Conservation (phyloP, 2,329 filamentous ascomycete genomes). For the Curvularia eragrostidis region DNA sequence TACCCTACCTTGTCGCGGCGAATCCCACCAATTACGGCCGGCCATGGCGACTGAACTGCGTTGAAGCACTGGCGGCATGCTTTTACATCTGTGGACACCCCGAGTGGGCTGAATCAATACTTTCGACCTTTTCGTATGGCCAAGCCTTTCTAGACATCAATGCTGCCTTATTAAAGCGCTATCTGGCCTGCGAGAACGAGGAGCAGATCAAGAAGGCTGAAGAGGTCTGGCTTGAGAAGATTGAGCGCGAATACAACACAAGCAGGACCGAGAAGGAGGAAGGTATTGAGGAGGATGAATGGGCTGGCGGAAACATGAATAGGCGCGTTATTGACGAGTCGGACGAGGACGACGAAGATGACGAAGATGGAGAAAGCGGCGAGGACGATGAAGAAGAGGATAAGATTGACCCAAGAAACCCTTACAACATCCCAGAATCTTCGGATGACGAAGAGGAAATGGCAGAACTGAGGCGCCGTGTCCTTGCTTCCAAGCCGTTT, state of each 20-base stretch:
- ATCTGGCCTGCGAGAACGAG: slow-evolving; percentile 83
- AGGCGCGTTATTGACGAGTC: slow-evolving; percentile 58
- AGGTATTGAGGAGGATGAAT: slow-evolving; percentile 71
- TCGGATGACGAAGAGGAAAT: slow-evolving; percentile 87
- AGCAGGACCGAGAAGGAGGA: slow-evolving; percentile 71
- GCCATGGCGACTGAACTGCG: slow-evolving; percentile 94
- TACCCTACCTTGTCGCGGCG: slow-evolving; percentile 94
- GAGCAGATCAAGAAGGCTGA: slow-evolving; percentile 84
- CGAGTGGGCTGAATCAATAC: slow-evolving; percentile 86
- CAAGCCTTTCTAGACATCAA: slow-evolving; percentile 92
- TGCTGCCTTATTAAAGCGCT: slow-evolving; percentile 77
- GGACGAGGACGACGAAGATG: slow-evolving; percentile 58
- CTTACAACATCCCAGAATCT: slow-evolving; percentile 75
- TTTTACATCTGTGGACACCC: slow-evolving; percentile 91
- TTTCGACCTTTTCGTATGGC: slow-evolving; percentile 88
- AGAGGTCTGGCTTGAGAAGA: slow-evolving; percentile 83
- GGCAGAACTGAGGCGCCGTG: slow-evolving; percentile 87
- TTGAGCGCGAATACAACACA: slow-evolving; percentile 88
- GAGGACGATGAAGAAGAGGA: slow-evolving; percentile 52
- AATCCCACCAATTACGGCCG: slow-evolving; percentile 98
- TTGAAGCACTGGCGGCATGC: slow-evolving; percentile 89
- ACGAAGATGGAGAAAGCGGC: slow-evolving; percentile 53
- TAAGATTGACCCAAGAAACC: slow-evolving; percentile 65
- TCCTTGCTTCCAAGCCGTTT: slow-evolving; percentile 92
- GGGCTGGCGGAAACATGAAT: slow-evolving; percentile 92